Evolutionary conservation across 208 protist species (phyloP).

Genomic region (Leishmania major): DNA sequence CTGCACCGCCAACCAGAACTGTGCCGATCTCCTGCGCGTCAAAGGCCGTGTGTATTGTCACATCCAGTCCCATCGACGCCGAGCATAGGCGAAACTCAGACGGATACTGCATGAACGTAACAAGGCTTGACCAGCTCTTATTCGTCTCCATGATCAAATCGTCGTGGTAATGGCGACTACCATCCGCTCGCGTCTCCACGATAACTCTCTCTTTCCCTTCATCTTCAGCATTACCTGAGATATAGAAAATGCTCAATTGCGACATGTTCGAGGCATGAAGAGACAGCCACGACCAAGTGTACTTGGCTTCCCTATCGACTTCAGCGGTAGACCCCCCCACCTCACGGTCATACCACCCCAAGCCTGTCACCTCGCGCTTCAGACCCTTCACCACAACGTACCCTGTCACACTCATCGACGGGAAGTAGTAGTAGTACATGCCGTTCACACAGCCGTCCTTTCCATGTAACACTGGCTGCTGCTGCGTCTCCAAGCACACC

Average conservation of each 20-base stretch:
- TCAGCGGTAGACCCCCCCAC: conserved; percentile 30
- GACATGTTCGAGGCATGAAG: conserved; percentile 34
- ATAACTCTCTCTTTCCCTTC: conserved; percentile 21
- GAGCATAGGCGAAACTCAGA: conserved; percentile 28
- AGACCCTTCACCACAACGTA: conserved; percentile 31
- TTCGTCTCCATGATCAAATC: conserved; percentile 35
- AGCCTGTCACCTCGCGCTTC: conserved; percentile 31
- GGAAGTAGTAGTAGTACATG: conserved; percentile 70
- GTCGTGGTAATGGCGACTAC: conserved; percentile 20
- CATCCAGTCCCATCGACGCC: conserved; percentile 31
- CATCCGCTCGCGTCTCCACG: conserved; percentile 27
- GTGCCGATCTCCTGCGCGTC: conserved; percentile 59
- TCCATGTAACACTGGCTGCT: conserved; percentile 33
- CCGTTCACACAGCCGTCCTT: conserved; percentile 43
- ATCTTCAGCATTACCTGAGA: conserved; percentile 12
- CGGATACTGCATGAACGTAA: conserved; percentile 58
- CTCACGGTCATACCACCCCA: conserved; percentile 63
- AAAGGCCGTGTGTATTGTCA: conserved; percentile 38
- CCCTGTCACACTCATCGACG: conserved; percentile 41
- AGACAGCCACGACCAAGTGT: conserved; percentile 49
- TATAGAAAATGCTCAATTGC: conserved; percentile 46
- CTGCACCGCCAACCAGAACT: conserved; percentile 35
- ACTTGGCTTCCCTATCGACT: conserved; percentile 24
- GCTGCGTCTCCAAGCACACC: conserved; percentile 30
- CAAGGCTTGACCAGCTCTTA: conserved; percentile 53